phyloP scores from a whole-genome alignment of 108 stramenopile genomes.

The Stephanodiscus minutulus region DNA sequence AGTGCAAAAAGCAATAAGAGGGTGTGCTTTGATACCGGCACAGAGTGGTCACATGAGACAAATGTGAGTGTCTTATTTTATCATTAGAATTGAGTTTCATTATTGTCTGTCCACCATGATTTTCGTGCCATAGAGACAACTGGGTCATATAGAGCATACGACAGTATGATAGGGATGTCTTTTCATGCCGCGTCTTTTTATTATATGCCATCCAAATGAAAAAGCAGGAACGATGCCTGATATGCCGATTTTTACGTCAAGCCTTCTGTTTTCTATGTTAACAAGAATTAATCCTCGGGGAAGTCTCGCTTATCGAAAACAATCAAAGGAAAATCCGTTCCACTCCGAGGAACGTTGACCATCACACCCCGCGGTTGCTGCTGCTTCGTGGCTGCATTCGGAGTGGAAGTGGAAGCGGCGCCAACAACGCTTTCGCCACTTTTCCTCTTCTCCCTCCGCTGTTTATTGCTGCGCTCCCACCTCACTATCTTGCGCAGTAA shows the following conservation, averaged over 20 bases:
- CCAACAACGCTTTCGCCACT: background rate
- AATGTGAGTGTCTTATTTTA: background rate
- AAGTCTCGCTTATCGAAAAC: constrained; percentile 21
- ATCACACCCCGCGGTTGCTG: background rate
- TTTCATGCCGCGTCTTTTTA: no score
- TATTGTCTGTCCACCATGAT: background rate
- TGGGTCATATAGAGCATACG: no score
- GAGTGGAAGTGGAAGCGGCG: no score
- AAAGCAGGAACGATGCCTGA: no score
- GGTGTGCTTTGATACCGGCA: background rate
- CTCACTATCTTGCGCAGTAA: constrained; percentile 73
- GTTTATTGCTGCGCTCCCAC: constrained; percentile 66
- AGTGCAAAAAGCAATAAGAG: background rate
- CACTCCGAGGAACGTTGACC: constrained; percentile 14
- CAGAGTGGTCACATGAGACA: background rate
- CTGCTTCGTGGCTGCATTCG: background rate
- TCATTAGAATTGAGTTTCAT: background rate
- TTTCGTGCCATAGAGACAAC: background rate
- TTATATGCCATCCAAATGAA: no score
- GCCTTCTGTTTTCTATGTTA: background rate
- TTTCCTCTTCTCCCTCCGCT: constrained; percentile 53
- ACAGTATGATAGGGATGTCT: no score
- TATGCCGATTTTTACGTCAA: no score
- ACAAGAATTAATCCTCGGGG: background rate
- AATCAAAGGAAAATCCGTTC: constrained; percentile 19